These are phyloP conservation scores for Kazachstania martiniae DNA, from an alignment of 805 yeast species.

Conservation along the genomic window DNA sequence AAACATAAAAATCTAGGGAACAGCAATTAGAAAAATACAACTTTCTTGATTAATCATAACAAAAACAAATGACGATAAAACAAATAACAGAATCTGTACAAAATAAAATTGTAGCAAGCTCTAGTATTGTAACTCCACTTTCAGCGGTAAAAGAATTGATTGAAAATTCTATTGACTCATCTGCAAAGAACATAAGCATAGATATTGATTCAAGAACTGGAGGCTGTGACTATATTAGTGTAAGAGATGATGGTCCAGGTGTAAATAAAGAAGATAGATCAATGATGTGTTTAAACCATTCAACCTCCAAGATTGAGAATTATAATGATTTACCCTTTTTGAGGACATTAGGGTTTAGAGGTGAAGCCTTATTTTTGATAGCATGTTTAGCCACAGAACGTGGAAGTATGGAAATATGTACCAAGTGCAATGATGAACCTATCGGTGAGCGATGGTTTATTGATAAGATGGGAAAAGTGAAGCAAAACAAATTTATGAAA, in stretches of 20 bases:
- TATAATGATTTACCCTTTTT: constrained; percentile 24
- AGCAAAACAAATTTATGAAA: constrained; percentile 8
- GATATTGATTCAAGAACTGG: constrained; percentile 32
- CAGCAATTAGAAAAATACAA: too few relatives aligned
- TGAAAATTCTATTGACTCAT: constrained; percentile 34
- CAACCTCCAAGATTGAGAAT: constrained; percentile 33
- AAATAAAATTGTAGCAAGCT: constrained; percentile 14
- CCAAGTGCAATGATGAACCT: constrained; percentile 24
- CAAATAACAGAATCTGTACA: constrained; percentile 7
- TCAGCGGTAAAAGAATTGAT: constrained; percentile 33
- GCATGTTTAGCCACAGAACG: constrained; percentile 19
- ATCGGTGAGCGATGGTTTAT: constrained; percentile 31
- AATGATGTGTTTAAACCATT: constrained; percentile 29
- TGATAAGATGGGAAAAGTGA: constrained; percentile 19
- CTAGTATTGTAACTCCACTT: constrained; percentile 28
- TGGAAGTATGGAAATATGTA: constrained; percentile 23
- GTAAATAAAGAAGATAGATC: constrained; percentile 23
- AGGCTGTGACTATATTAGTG: constrained; percentile 26
- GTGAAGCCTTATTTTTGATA: constrained; percentile 37
- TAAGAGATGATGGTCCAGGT: constrained; percentile 35
- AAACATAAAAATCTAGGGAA: too few relatives aligned
- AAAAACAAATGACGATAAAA: constrained; percentile 13
- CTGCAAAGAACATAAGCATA: constrained; percentile 24
- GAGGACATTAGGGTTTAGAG: constrained; percentile 37
- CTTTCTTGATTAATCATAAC: too few relatives aligned